Evolutionary conservation across 768 basidiomycete species (phyloP), one percentile per base, ranked within the genome.

Genomic region (Suillus clintonianus): DNA sequence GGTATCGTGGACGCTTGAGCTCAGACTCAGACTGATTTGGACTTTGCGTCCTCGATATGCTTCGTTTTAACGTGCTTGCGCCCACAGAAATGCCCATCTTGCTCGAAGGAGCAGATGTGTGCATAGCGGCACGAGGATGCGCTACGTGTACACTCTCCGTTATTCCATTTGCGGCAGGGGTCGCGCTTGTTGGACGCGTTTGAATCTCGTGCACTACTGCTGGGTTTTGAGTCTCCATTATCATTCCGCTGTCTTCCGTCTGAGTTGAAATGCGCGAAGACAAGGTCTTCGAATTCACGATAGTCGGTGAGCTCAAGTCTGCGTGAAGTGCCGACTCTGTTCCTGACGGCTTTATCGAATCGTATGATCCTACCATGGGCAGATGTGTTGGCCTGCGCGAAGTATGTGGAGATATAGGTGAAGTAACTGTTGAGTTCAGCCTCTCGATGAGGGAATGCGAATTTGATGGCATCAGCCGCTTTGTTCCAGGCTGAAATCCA

Each of bases 301-400:
- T 54, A 14, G 36, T 79, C 71, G 17, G 68, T 64, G 69, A 77
- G 75, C 11, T 63, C 54, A 2, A 65, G 17, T 0, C 36, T 9
- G 22, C 63, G 64, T 19, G 68, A 64, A 0, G 67, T 62, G 24
- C 61, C 67, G 42, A 77, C 70, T 13, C 56, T 15, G 4, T 68
- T 69, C 10, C 80, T 60, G 22, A 78, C 59, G 0, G 72, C 74
- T n/a, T 64, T 62, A 62, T 82, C 78, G 62, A 65, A 75, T 10
- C 64, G 47, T 61, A 80, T 64, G 66, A 79, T 64, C 6, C 63
- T 42, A 0, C 9, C 5, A 43, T 73, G 73, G 14, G 47, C 47
- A 2, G 59, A 39, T 1, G 32, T 11, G 0, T 22, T 9, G 14
- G 67, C 55, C 9, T 70, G 51, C 27, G 56, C 30, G 66, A 79